phyloP scores from a whole-genome alignment of 2,329 filamentous ascomycete species.

The Cladosporium velox region DNA sequence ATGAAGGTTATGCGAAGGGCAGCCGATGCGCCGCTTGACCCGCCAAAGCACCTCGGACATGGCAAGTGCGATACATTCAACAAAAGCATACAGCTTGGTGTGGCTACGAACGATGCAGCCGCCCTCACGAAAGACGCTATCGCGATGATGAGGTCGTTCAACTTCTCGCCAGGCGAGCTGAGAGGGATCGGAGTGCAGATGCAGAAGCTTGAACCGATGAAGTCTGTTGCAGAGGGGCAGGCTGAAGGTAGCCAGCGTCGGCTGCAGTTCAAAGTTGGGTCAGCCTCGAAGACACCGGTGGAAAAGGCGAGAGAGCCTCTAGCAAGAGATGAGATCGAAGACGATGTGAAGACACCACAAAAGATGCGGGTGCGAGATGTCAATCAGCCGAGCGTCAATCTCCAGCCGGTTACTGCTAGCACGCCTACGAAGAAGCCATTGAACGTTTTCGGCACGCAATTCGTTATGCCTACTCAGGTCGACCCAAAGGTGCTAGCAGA shows the following conservation, averaged over 20 bases:
- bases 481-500: slow-evolving; percentile 82
- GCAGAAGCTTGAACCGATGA: slow-evolving; percentile 85
- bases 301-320: slow-evolving; percentile 39
- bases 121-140: slow-evolving; percentile 78
- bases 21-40: slow-evolving; percentile 83
- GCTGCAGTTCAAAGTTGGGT: slow-evolving; percentile 66
- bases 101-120: slow-evolving; percentile 75
- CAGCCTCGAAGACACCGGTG: slow-evolving; percentile 1
- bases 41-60: slow-evolving; percentile 90
- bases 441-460: slow-evolving; percentile 85
- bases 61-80: slow-evolving; percentile 94
- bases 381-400: slow-evolving; percentile 39
- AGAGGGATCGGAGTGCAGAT: slow-evolving; percentile 89
- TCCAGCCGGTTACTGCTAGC: slow-evolving; percentile 34
- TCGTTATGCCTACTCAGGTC: slow-evolving; percentile 80
- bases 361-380: slow-evolving; percentile 32
- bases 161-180: slow-evolving; percentile 87
- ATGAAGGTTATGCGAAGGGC: slow-evolving; percentile 93
- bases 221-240: slow-evolving; percentile 52
- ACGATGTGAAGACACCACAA: slow-evolving; percentile 46
- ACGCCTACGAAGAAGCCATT: slow-evolving; percentile 65
- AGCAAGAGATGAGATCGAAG: slow-evolving; percentile 41
- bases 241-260: slow-evolving; percentile 76
- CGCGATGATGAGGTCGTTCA: slow-evolving; percentile 78
- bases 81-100: slow-evolving; percentile 79